Percentiles rank a stretch among this genome's conserved stretches.
These are phyloP conservation scores for Ceratobasidium sp. DNA, from an alignment of 1,284 basidiomycete species.

Conservation along the genomic window DNA sequence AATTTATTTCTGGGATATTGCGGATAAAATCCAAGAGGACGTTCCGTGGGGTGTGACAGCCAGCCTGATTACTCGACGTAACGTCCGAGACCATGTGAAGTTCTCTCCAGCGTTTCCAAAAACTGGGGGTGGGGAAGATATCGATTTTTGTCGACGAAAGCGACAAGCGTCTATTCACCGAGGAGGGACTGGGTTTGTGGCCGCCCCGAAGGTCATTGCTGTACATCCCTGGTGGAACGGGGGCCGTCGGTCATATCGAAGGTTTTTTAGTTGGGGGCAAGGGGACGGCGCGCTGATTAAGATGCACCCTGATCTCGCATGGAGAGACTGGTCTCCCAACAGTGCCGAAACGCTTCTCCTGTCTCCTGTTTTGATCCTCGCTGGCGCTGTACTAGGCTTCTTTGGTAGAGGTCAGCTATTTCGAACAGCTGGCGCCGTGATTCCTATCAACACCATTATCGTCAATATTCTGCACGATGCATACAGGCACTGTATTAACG, in stretches of 20 bases:
- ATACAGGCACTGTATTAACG: constrained; percentile 60
- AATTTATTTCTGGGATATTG: constrained; percentile 71
- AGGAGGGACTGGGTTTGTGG: constrained; percentile 59
- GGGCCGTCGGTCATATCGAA: constrained; percentile 62
- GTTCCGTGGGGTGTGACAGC: constrained; percentile 73
- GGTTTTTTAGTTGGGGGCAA: constrained; percentile 68
- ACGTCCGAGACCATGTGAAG: constrained; percentile 58
- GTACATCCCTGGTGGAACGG: constrained; percentile 69
- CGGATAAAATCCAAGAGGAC: constrained; percentile 59
- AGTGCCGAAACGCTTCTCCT: constrained; percentile 61
- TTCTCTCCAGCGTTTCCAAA: constrained; percentile 65
- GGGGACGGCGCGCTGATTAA: constrained; percentile 65
- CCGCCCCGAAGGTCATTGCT: constrained; percentile 61
- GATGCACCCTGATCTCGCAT: constrained; percentile 61
- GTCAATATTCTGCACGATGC: constrained; percentile 62
- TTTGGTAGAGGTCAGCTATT: constrained; percentile 42
- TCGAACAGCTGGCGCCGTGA: constrained; percentile 48
- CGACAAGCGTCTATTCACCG: constrained; percentile 55
- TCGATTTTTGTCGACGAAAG: constrained; percentile 67
- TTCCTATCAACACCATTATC: constrained; percentile 53
- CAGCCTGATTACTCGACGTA: constrained; percentile 63
- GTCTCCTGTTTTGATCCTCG: constrained; percentile 46
- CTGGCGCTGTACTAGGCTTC: constrained; percentile 43
- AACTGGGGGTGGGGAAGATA: constrained; percentile 72
- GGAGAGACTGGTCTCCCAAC: constrained; percentile 61